Conservation (phyloP, 108 stramenopile genomes). For the Epipyxis sp. region DNA sequence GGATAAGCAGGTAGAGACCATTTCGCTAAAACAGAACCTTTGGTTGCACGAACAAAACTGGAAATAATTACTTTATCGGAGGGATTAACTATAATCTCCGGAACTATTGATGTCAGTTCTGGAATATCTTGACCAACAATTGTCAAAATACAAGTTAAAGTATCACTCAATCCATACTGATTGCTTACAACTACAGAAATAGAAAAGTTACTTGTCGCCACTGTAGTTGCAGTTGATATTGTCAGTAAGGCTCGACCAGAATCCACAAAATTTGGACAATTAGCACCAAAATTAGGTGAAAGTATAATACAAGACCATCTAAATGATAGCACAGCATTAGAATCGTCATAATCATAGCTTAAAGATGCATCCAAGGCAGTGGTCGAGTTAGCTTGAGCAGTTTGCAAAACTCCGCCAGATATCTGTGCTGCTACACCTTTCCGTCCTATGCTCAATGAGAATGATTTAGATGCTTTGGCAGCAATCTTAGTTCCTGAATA, state of each 20-base stretch:
- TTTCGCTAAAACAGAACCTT: too few relatives aligned
- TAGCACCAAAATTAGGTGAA: slow-evolving; percentile 12
- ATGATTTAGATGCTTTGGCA: neutral
- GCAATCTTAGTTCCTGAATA: neutral
- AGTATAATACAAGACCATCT: slow-evolving; percentile 5
- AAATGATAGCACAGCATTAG: neutral
- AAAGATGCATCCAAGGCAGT: neutral
- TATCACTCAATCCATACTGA: neutral
- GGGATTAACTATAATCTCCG: neutral
- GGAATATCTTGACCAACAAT: neutral
- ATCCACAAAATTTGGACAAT: neutral
- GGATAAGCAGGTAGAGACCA: neutral
- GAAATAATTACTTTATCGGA: too few relatives aligned
- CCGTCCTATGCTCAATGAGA: neutral
- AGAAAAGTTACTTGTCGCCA: neutral
- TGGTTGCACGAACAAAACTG: too few relatives aligned
- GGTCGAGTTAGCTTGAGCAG: neutral
- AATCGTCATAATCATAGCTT: neutral
- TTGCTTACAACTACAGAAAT: neutral
- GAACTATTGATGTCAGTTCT: neutral
- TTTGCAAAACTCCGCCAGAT: neutral
- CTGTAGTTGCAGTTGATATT: neutral
- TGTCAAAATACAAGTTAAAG: neutral
- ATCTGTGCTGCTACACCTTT: neutral
- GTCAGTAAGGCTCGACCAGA: neutral